Conservation (phyloP, 768 basidiomycete species). For the Hygrocybe coccinea region DNA sequence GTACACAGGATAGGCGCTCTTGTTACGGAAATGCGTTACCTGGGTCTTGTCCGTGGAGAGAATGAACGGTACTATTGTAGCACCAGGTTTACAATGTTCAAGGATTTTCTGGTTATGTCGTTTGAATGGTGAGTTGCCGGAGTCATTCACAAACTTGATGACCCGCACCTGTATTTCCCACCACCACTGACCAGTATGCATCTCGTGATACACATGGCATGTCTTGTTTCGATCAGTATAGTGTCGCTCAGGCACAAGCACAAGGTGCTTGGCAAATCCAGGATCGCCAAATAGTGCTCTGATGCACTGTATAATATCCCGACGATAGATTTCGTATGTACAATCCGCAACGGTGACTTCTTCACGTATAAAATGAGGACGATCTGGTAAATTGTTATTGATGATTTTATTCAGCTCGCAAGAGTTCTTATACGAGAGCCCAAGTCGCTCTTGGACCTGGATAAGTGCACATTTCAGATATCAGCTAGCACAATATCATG, state of each 20-base stretch:
- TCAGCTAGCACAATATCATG: background rate
- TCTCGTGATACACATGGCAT: constrained; percentile 34
- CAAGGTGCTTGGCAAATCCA: constrained; percentile 15
- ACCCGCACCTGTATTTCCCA: constrained; percentile 36
- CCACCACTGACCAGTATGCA: constrained; percentile 51
- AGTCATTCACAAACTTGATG: background rate
- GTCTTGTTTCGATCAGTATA: constrained; percentile 7
- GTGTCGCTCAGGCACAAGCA: constrained; percentile 2
- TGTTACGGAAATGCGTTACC: constrained; percentile 34
- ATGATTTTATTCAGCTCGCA: constrained; percentile 31
- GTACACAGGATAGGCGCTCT: constrained; percentile 41
- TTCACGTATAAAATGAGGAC: constrained; percentile 20
- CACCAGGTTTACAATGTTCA: constrained; percentile 16
- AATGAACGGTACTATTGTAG: constrained; percentile 34
- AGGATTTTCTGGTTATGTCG: constrained; percentile 1
- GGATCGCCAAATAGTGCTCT: constrained; percentile 22
- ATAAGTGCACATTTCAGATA: background rate
- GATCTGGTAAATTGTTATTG: constrained; percentile 24
- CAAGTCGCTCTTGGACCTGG: constrained; percentile 23
- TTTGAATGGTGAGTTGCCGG: constrained; percentile 21
- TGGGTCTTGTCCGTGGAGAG: constrained; percentile 40
- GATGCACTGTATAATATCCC: constrained; percentile 20
- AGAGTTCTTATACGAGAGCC: constrained; percentile 28
- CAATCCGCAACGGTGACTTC: constrained; percentile 23
- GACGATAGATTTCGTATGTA: constrained; percentile 19